Conservation (phyloP, 1,139 yeast species). For the Yamadazyma membranifaciens region DNA sequence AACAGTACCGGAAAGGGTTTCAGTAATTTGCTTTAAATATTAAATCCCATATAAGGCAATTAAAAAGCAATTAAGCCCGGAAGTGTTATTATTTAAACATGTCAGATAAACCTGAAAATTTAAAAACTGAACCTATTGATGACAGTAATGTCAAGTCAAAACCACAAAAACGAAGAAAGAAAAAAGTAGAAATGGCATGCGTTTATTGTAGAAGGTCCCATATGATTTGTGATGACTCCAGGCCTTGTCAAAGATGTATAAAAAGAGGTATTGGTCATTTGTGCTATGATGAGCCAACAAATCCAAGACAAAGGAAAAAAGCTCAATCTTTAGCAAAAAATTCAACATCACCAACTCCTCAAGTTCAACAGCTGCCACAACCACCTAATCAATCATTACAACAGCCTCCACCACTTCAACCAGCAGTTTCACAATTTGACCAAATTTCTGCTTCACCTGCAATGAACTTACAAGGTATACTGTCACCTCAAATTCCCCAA, state of each 20-base stretch:
- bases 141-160: constrained; percentile 19
- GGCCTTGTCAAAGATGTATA: constrained; percentile 88
- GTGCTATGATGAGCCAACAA: constrained; percentile 76
- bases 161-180: constrained; percentile 36
- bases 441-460: background rate
- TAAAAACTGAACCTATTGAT: constrained; percentile 36
- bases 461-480: background rate
- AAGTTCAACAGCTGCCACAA: background rate
- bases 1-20: too few relatives aligned
- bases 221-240: constrained; percentile 84
- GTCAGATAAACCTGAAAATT: constrained; percentile 3
- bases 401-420: background rate
- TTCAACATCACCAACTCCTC: constrained; percentile 8
- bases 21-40: background rate
- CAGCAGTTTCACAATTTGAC: background rate
- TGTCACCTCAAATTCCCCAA: background rate
- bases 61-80: too few relatives aligned
- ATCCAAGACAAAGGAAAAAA: constrained; percentile 41
- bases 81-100: background rate
- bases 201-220: constrained; percentile 91
- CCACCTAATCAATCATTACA: constrained; percentile 2
- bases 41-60: background rate
- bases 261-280: constrained; percentile 87
- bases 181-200: constrained; percentile 72
- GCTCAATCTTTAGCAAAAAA: constrained; percentile 25